These are phyloP conservation scores for Gypsophila paniculata DNA, from an alignment of 179 eudicot species.

Conservation along the genomic window DNA sequence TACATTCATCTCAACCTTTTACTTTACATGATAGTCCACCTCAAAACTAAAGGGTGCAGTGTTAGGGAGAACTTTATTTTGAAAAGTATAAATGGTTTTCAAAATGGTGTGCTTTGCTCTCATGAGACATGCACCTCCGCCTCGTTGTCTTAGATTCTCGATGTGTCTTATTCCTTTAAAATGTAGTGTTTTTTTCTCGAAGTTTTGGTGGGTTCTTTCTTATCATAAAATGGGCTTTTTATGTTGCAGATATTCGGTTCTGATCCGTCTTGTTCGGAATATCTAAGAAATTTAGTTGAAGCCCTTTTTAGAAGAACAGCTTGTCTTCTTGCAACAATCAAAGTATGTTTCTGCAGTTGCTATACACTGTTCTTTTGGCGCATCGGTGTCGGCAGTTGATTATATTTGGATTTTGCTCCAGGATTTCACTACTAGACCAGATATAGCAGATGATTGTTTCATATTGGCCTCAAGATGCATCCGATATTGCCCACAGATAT, in stretches of 20 bases:
- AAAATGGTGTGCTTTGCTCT: background rate
- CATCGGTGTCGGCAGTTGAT: constrained; percentile 1
- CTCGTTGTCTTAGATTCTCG: background rate
- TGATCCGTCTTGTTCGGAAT: constrained; percentile 83
- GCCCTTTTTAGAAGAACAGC: constrained; percentile 85
- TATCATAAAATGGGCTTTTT: constrained; percentile 14
- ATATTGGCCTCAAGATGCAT: constrained; percentile 92
- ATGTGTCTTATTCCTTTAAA: background rate
- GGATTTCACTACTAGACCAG: constrained; percentile 94
- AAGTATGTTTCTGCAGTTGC: constrained; percentile 37
- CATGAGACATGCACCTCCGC: background rate
- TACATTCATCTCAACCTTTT: background rate
- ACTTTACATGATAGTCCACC: background rate
- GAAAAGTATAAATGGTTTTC: background rate
- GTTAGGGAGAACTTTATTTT: background rate
- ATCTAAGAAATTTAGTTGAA: constrained; percentile 67
- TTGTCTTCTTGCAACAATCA: constrained; percentile 64
- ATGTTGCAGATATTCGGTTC: constrained; percentile 88
- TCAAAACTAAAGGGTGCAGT: background rate
- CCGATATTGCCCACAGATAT: constrained; percentile 91
- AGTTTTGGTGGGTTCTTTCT: too few species aligned
- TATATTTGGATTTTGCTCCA: constrained; percentile 28
- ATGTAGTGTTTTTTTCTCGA: too few species aligned
- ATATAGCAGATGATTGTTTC: constrained; percentile 97
- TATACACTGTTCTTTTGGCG: background rate